A percentile compares a stretch with the other conserved stretches of the same genome.
Conservation (phyloP, 345 rosid genomes). For the Atalantia buxifolia region DNA sequence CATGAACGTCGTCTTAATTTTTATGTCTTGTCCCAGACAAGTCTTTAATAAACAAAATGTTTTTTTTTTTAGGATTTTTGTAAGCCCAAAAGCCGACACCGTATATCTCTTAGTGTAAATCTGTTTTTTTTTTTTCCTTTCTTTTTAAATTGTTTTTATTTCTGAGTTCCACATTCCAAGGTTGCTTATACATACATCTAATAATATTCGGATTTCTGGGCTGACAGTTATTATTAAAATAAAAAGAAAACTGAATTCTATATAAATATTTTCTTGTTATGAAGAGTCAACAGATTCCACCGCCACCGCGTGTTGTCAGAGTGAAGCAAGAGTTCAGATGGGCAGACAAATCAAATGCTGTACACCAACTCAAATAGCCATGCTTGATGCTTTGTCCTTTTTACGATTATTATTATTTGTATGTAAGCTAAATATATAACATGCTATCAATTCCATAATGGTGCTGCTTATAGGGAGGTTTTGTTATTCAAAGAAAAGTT, state of each 20-base stretch:
- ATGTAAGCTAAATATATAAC: no score
- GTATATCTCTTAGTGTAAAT: not conserved
- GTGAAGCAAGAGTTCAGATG: not conserved
- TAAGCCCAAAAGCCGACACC: conserved; percentile 2
- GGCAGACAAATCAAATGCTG: no score
- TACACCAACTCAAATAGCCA: no score
- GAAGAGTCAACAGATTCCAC: conserved; percentile 5
- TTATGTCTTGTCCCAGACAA: not conserved
- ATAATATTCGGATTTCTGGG: not conserved
- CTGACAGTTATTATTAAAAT: not conserved
- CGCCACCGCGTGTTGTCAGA: not conserved
- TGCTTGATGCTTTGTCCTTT: no score
- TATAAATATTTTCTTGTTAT: not conserved
- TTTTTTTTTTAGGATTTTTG: not conserved
- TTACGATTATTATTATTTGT: no score
- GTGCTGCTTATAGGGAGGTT: no score
- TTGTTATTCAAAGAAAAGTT: no score
- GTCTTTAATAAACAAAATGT: not conserved
- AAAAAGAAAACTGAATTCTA: not conserved
- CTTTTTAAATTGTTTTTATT: no score
- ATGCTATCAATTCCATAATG: no score
- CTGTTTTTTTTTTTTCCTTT: no score
- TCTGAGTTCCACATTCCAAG: not conserved
- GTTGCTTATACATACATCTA: not conserved
- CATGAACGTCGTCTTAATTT: not conserved